Conservation (phyloP, 1,284 basidiomycete species). For the Ganoderma lucidum region DNA sequence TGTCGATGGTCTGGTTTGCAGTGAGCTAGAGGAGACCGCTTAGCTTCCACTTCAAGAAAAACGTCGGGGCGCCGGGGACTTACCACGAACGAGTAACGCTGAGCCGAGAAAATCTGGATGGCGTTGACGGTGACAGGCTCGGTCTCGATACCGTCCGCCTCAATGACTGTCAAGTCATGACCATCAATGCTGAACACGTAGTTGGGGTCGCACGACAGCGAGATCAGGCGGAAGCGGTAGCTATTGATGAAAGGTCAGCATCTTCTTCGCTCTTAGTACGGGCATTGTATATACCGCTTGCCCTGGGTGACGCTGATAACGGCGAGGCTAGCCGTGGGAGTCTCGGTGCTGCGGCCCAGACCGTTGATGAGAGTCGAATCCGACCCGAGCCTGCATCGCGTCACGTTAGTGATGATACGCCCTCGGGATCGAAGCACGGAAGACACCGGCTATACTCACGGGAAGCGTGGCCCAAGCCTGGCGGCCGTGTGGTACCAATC, state of each 20-base stretch:
- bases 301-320: constrained; percentile 42
- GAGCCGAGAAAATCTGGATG: constrained; percentile 47
- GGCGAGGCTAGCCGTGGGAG: constrained; percentile 37
- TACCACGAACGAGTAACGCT: constrained; percentile 44
- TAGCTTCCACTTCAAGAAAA: neutral
- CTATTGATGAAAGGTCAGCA: constrained; percentile 16
- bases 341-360: constrained; percentile 43
- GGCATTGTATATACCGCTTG: constrained; percentile 42
- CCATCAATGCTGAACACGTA: constrained; percentile 45
- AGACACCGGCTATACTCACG: constrained; percentile 23
- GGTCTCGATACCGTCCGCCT: constrained; percentile 43
- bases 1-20: constrained; percentile 26
- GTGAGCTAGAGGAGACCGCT: constrained; percentile 15
- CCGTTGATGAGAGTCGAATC: constrained; percentile 60
- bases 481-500: constrained; percentile 39
- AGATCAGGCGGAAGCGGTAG: constrained; percentile 55
- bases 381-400: constrained; percentile 19
- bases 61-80: neutral
- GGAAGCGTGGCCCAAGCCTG: constrained; percentile 29
- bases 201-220: constrained; percentile 49
- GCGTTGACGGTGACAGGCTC: constrained; percentile 43
- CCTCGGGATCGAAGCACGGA: neutral
- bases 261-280: neutral
- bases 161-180: constrained; percentile 47
- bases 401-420: neutral